Evolutionary conservation across 306 rosid genomes (phyloP), one percentile per base, ranked within the genome.

Genomic region (Trifolium subterraneum): DNA sequence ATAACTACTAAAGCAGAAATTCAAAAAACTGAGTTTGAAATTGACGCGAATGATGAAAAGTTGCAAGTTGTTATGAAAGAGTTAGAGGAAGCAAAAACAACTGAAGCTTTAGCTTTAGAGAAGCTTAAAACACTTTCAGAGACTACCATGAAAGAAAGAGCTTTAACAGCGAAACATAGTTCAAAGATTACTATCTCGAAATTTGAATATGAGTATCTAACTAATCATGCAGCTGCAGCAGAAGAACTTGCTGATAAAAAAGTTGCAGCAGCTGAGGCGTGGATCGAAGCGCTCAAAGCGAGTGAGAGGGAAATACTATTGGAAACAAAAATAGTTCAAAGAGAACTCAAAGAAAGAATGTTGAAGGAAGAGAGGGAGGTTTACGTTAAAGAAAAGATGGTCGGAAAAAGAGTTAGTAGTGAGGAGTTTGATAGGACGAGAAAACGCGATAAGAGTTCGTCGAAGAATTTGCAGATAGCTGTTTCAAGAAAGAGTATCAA

Each of bases 281-380:
- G 96, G 99, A 81, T 85, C 71, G 93, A 87, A 82, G 99, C 97
- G 74, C 79, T 94, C 39, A 90, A 86, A 79, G 99, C 96, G 16
- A 92, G 94, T 65, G 96, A 94, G 90, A 85, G 80, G 84, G 98
- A 94, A 81, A 87, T 82, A 71, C 51, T 82, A 76, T 71, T 81
- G 75, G 85, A 82, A 86, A 75, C 79, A 23, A 89, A 90, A 61
- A 51, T 86, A 10, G 84, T 81, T 66, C 71, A 82, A 61, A 86
- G 84, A 73, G 90, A 92, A 81, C 81, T 87, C 22, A 85, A 80
- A 23, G 89, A 88, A 68, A 82, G 71, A 68, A 82, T 63, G 45
- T 14, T 82, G 74, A 86, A 79, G 80, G 82, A 84, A 79, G 82
- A 86, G 79, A 25, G 71, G 68, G 82, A 81, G 76, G 64, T 36